Conservation (phyloP, 306 rosid genomes). For the Cucurbita ficifolia region DNA sequence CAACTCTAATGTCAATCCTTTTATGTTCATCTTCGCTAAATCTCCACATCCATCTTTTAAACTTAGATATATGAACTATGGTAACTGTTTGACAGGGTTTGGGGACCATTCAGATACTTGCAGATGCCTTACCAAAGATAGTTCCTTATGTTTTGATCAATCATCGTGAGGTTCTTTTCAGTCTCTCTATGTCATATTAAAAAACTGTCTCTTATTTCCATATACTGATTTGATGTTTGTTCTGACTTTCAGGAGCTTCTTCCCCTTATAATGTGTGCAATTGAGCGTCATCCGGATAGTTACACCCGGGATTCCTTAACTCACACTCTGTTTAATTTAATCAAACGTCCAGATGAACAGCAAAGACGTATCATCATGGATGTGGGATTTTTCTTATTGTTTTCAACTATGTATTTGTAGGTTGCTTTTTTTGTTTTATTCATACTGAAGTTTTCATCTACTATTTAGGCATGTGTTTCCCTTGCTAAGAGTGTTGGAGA, state of each 20-base stretch:
- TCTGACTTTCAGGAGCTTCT: slow-evolving; percentile 64
- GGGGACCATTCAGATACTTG: slow-evolving; percentile 79
- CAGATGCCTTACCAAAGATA: slow-evolving; percentile 91
- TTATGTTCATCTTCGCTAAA: not conserved
- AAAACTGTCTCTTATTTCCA: slow-evolving; percentile 5
- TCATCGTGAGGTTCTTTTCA: slow-evolving; percentile 74
- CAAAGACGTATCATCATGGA: slow-evolving; percentile 92
- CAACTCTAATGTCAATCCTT: not conserved
- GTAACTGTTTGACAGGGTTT: slow-evolving; percentile 46
- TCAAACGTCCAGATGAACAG: slow-evolving; percentile 94
- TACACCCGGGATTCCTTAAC: slow-evolving; percentile 89
- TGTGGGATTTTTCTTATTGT: slow-evolving; percentile 31
- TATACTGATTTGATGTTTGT: not conserved
- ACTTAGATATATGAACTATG: slow-evolving; percentile 10
- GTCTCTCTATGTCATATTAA: not conserved
- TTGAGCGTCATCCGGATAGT: slow-evolving; percentile 94
- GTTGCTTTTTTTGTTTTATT: not conserved
- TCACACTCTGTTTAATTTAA: slow-evolving; percentile 88
- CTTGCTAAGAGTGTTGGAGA: slow-evolving; percentile 92
- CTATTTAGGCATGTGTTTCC: slow-evolving; percentile 75
- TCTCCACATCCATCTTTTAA: not conserved
- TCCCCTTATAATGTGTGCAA: slow-evolving; percentile 95
- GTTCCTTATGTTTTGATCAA: slow-evolving; percentile 96
- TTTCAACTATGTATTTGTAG: not conserved
- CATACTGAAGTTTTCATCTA: slow-evolving; percentile 14